Percentiles rank a stretch among this genome's conserved stretches.
Evolutionary conservation across 163 green algal genomes (phyloP).

Genomic region (Chloromonas sp.): DNA sequence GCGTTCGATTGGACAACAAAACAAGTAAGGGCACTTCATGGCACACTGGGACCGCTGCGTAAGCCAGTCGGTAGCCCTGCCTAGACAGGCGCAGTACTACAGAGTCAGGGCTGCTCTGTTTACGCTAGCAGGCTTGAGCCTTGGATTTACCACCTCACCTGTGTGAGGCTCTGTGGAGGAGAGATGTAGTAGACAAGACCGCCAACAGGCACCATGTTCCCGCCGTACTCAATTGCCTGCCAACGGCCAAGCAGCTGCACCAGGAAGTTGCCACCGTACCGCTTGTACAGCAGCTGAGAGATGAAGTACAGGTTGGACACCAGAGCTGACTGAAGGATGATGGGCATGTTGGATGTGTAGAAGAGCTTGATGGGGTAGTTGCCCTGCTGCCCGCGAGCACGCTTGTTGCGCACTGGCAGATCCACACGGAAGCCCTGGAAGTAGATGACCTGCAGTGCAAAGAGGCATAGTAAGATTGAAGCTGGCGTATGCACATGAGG

Average conservation of each 20-base stretch:
- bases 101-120: no score
- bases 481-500: not conserved
- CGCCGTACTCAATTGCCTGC: conserved; percentile 64
- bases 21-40: no score
- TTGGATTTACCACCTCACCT: conserved; percentile 21
- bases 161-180: conserved; percentile 50
- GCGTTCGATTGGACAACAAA: no score
- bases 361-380: conserved; percentile 99
- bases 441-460: conserved; percentile 74
- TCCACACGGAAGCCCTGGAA: conserved; percentile 99
- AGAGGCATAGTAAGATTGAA: not conserved
- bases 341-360: conserved; percentile 99
- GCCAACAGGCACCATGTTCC: conserved; percentile 86
- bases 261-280: conserved; percentile 61
- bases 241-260: conserved; percentile 88
- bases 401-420: conserved; percentile 93
- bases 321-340: conserved; percentile 98
- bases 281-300: conserved; percentile 96
- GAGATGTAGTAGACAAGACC: conserved; percentile 98
- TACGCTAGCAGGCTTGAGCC: no score
- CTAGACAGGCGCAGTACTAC: no score
- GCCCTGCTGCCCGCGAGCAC: conserved; percentile 69
- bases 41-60: no score
- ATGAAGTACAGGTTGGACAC: conserved; percentile 99
- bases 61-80: no score